These are phyloP conservation scores for Chaetomiaceae sp. DNA, from an alignment of 2,329 filamentous ascomycete genomes.

Conservation along the genomic window DNA sequence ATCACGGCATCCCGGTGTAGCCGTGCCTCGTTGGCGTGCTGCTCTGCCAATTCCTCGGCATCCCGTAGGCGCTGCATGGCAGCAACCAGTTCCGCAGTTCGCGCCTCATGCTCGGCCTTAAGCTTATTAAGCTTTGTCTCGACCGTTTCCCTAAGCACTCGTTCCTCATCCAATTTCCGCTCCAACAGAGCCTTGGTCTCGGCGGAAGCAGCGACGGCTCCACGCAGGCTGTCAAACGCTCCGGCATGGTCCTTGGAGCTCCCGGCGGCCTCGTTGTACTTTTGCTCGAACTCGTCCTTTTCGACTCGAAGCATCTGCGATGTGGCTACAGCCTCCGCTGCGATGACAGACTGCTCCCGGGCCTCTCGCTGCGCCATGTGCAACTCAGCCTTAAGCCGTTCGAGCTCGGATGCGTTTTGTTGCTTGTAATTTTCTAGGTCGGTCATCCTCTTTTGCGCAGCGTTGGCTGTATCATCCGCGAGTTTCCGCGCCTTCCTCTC, in stretches of 20 bases:
- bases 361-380: conserved; percentile 73
- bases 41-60: conserved; percentile 82
- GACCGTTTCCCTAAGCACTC: conserved; percentile 65
- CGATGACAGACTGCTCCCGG: conserved; percentile 74
- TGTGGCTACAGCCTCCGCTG: conserved; percentile 70
- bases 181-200: conserved; percentile 75
- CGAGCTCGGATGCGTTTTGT: conserved; percentile 76
- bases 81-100: conserved; percentile 70
- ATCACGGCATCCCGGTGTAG: conserved; percentile 81
- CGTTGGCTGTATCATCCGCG: conserved; percentile 81
- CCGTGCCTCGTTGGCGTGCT: conserved; percentile 79
- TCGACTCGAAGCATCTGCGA: conserved; percentile 78
- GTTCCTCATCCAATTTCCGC: conserved; percentile 78
- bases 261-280: conserved; percentile 63
- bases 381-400: conserved; percentile 78
- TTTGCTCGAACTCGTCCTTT: conserved; percentile 69
- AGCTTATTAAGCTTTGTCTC: conserved; percentile 74
- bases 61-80: conserved; percentile 72
- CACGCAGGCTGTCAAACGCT: conserved; percentile 69
- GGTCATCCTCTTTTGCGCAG: conserved; percentile 74
- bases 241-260: conserved; percentile 65
- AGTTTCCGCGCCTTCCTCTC: conserved; percentile 78
- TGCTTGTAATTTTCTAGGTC: conserved; percentile 84
- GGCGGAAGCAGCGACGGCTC: conserved; percentile 72
- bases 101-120: conserved; percentile 76